These are phyloP conservation scores for Rubroboletus satanas DNA, from an alignment of 768 basidiomycete species.

Conservation along the genomic window DNA sequence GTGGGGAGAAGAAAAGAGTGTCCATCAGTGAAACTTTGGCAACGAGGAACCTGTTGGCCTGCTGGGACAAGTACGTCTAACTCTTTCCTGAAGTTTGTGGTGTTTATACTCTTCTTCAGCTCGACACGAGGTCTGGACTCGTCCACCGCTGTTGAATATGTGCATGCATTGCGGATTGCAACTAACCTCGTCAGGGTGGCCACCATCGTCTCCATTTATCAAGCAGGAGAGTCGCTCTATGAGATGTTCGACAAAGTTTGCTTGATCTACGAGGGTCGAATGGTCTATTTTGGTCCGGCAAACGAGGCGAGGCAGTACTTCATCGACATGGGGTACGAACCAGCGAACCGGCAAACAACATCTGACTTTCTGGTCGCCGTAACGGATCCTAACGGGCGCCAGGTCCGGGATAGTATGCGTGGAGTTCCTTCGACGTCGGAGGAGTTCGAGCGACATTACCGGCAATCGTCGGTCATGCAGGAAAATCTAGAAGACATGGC, in stretches of 20 bases:
- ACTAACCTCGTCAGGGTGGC: constrained; percentile 52
- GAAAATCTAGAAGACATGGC: constrained; percentile 47
- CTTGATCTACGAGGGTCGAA: constrained; percentile 55
- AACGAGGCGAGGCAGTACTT: constrained; percentile 55
- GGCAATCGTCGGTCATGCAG: constrained; percentile 36
- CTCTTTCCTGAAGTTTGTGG: constrained; percentile 15
- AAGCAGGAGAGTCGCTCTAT: constrained; percentile 71
- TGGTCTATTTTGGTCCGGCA: constrained; percentile 59
- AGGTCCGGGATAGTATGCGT: constrained; percentile 30
- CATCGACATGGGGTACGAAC: constrained; percentile 51
- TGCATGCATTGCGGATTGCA: constrained; percentile 61
- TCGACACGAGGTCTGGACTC: constrained; percentile 65
- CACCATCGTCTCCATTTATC: constrained; percentile 82
- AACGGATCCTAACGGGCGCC: constrained; percentile 63
- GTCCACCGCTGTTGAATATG: constrained; percentile 71
- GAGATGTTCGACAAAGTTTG: constrained; percentile 69
- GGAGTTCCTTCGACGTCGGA: constrained; percentile 43
- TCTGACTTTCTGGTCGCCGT: constrained; percentile 59
- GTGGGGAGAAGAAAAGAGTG: constrained; percentile 81
- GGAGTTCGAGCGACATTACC: constrained; percentile 55
- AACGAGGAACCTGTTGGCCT: constrained; percentile 67
- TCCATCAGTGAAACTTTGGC: constrained; percentile 72
- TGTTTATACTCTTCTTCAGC: constrained; percentile 55
- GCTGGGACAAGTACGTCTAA: constrained; percentile 63
- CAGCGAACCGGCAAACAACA: constrained; percentile 55